Evolutionary conservation across 2,329 filamentous ascomycete species (phyloP), one percentile per base, ranked within the genome.

Genomic region (Alternaria sp.): DNA sequence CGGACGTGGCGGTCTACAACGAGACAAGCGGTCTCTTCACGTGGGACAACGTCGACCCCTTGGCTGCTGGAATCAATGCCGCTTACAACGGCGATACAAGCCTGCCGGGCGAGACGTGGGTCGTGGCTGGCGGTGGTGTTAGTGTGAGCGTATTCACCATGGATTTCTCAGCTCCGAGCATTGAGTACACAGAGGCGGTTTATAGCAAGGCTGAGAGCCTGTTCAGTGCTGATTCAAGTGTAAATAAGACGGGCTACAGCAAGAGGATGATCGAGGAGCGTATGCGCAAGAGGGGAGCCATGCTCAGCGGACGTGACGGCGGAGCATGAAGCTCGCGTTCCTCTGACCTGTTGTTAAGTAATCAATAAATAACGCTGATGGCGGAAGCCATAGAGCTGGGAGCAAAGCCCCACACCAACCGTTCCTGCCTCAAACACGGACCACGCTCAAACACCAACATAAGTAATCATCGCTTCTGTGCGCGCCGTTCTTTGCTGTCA

Each of bases 71-170:
- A 2, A 76, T 83, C 3, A 86, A 86, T 57, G 70, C 76, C 1
- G 86, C 84, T 60, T 83, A 86, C 66, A 86, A 86, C 52, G 85
- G 85, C 1, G 81, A 87, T 58, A 85, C 84, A 70, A 74, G 72
- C 7, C 70, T 87, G n/a, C 83, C 83, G 0, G 84, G 85, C 0
- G 85, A 87, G 79, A 85, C 83, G 1, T 80, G 79, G 43, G 77
- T 86, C 3, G 79, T 86, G 11, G 78, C 81, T 54, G 74, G 77
- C 13, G 82, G 82, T 0, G 82, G 79, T 44, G 73, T 81, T 3
- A 77, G 77, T 57, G 80, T 87, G 3, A 82, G 77, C 1, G 75
- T 85, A 0, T 87, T 86, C 61, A 85, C 83, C 0, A 80, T 86
- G 19, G 85, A 87, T 59, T 86, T 85, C 64, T 81, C 82, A 68